Evolutionary conservation across 208 protist species (phyloP), one percentile per base, ranked within the genome.

Genomic region (Leptomonas pyrrhocoris): DNA sequence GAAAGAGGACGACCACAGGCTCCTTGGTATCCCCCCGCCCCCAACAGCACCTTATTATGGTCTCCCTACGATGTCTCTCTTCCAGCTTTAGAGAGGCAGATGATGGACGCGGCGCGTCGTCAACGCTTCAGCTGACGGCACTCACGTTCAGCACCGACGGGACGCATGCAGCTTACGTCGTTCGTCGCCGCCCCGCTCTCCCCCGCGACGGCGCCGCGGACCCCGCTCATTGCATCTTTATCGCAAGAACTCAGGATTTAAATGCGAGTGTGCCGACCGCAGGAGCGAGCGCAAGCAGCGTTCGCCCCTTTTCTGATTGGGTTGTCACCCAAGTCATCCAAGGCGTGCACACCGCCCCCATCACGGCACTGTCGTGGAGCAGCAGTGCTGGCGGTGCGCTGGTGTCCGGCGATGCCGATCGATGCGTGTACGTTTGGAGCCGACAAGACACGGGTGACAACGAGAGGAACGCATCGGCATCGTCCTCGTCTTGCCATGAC

Each of bases 331-430:
- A 77, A 27, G 40, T 65, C n/a, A 34, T 77, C 16, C 0, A 36
- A 5, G 54, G 71, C 6, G 49, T 27, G 21, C 71, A 77, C 62
- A 28, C 65, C 2, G 30, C 61, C 3, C 63, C 71, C 36, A 55
- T 77, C 56, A 77, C 71, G 9, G 62, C 71, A 0, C 45, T 77
- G 2, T 31, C 62, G 28, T 77, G 71, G 71, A 65, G 51, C 21
- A n/a, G n/a, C 9, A 34, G 46, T 38, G 34, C 7, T 5, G 65
- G 55, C 21, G 54, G 55, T n/a, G 71, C 71, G 16, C 56, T 77
- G 8, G 61, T 68, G 23, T 68, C 71, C 3, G 50, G 46, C 16
- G 65, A 55, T 42, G 51, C 63, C 0, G 71, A 77, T 50, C 71
- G 63, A 28, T 53, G 55, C 28, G 63, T 53, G 18, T 77, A 59